Evolutionary conservation across 176 grass and related monocot species (phyloP), one percentile per base, ranked within the genome.

Genomic region (Pontederia crassipes): DNA sequence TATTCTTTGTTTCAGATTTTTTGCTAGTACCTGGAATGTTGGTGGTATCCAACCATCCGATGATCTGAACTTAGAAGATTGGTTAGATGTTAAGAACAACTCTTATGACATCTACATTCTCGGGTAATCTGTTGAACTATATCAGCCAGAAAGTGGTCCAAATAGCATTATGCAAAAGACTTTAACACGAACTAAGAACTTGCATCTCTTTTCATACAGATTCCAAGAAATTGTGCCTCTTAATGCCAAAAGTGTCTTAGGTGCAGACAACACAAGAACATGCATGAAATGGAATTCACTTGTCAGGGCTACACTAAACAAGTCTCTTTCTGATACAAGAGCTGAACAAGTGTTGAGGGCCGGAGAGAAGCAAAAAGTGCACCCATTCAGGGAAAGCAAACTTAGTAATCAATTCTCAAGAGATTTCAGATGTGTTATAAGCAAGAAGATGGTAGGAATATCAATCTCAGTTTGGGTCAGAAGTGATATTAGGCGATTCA

Each of bases 211-310:
- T 68, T 2, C 50, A 15, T 8, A 24, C 32, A 69, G 66, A 13
- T 69, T 69, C 50, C 66, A 69, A 57, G 66, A 69, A 69, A 29
- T 69, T n/a, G 66, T 69, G n/a, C 66, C 66, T 10, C 66, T 69
- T 46, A 57, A 17, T n/a, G 52, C 53, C 4, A 69, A 56, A 52
- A 69, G 46, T 56, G 53, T 69, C 0, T 53, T 69, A 4, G 53
- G 66, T 17, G 11, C 52, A 45, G 66, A 69, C 7, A 69, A 57
- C 16, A 69, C 29, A 13, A 69, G 53, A 46, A 47, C 56, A 52
- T 32, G 45, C 16, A 16, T 17, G 11, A 54, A 24, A 17, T 69
- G 66, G 66, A 69, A 69, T 53, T 69, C 66, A 4, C 66, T 69
- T 17, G 26, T 56, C 28, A 56, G 66, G 9, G 35, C 50, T 13